Evolutionary conservation across 192 early-diverging fungal genomes (phyloP), one percentile per base, ranked within the genome.

Genomic region (Podochytrium sp.): DNA sequence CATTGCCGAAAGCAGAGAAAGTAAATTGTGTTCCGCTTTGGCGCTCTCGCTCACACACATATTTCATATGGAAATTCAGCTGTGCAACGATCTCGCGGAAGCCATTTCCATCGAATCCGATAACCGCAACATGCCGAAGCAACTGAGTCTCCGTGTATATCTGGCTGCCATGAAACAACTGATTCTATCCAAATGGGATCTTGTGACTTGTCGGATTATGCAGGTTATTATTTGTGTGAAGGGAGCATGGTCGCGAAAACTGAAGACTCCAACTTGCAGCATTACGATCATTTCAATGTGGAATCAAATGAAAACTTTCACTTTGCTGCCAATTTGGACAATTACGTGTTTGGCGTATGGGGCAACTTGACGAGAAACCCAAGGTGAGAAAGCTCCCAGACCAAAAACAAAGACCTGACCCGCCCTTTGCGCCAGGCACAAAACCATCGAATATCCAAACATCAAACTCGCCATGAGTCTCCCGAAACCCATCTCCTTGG

Each of bases 261-360:
- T 47, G 43, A 20, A 55, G 30, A 55, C 52, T 61, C 38, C 20
- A 39, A 43, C 23, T n/a, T 32, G 23, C 51, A 84, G 80, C 72
- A 85, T 59, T 42, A 84, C 42, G 85, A 87, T 56, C 65, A 80
- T 12, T 85, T 83, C 64, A 16, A 41, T 30, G 43, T 76, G 12
- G 85, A 87, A 60, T 50, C 77, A 2, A 87, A 83, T 65, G 85
- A 87, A 76, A 85, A 87, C 76, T 87, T 87, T 67, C 83, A 85
- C 47, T 53, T 80, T 30, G 27, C 78, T 6, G 32, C 39, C 25
- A 32, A 43, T 2, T 75, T 69, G 4, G 27, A 67, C 0, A 51
- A 76, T 29, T 83, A 80, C 52, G 59, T 62, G 6, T 73, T 76
- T 69, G 83, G 85, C 30, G 47, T 87, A 6, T 87, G 85, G 85